Base-by-base conservation (phyloP, 2,329 filamentous ascomycete genomes). In the Alternaria sp. region DNA sequence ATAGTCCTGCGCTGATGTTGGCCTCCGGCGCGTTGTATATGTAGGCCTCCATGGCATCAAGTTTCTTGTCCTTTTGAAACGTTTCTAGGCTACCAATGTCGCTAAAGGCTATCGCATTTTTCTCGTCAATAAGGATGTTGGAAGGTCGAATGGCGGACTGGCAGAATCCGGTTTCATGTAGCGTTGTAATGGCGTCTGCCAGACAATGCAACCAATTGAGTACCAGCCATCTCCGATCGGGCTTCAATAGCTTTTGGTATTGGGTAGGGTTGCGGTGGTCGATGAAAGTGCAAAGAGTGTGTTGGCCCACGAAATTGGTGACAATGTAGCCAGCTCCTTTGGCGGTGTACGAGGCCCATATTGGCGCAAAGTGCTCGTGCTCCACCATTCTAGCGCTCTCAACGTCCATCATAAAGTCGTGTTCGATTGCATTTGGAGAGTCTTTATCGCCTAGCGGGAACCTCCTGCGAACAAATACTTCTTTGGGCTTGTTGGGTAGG, bases 191-290 rank as follows among this genome's bases (percentile, higher is more conserved):
- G 1, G 89, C 87, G 72, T 91, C 88, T 39, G 84, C 82, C 4
- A 93, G 81, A 72, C 90, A 93, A 69, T 90, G 86, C 68, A 92
- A 85, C 90, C 90, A 93, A 72, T 90, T 88, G 71, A 91, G 80
- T 5, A 92, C 73, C 14, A 89, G 78, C 44, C 81, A 79, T 33
- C 87, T 82, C 26, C 88, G 82, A 39, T 85, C 82, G 50, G 81
- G 80, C 70, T 90, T 90, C 3, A 84, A 68, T 10, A 91, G 73
- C 51, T 83, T 84, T 67, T 89, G 88, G 72, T 89, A 83, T 23
- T 85, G 83, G 23, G 83, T 79, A 2, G 89, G 87, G 5, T 85
- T 85, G 4, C 81, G 74, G 51, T 85, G 86, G 14, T 86, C 82
- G 58, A 92, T 82, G 73, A 91, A 89, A 0, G 86, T 85, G 67